phyloP scores from a whole-genome alignment of 2,329 filamentous ascomycete genomes.

The Penicillium sp. region DNA sequence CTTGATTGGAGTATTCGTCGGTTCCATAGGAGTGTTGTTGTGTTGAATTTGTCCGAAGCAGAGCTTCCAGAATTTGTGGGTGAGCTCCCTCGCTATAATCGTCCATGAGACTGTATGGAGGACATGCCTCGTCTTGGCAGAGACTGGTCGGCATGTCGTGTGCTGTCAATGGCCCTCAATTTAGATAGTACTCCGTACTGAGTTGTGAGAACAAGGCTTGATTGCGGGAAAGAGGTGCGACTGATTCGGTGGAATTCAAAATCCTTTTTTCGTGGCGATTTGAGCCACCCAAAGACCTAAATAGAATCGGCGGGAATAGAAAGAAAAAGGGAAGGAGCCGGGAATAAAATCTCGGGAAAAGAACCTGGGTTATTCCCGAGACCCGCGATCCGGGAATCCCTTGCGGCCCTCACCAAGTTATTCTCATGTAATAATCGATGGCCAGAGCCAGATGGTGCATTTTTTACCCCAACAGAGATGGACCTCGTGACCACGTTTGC shows the following conservation, averaged over 20 bases:
- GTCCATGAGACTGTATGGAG: conserved; percentile 52
- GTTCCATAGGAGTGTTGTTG: conserved; percentile 53
- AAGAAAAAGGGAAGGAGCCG: conserved; percentile 11
- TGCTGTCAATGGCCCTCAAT: background rate
- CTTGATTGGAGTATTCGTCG: conserved; percentile 48
- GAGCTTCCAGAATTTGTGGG: conserved; percentile 51
- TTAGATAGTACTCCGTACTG: background rate
- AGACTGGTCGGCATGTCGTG: conserved; percentile 27
- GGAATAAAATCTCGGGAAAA: conserved; percentile 27
- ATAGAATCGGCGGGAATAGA: conserved; percentile 20
- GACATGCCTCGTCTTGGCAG: conserved; percentile 27
- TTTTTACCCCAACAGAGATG: background rate
- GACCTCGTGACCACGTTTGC: background rate
- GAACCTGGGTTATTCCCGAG: conserved; percentile 26
- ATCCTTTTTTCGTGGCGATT: conserved; percentile 10
- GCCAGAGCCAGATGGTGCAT: conserved; percentile 7
- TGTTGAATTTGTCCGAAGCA: conserved; percentile 47
- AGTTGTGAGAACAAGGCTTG: background rate
- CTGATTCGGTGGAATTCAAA: background rate
- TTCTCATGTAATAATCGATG: conserved; percentile 26
- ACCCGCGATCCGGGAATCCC: conserved; percentile 17
- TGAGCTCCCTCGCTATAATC: conserved; percentile 57
- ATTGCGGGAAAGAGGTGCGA: background rate
- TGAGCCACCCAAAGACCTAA: conserved; percentile 20
- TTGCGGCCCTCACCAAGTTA: conserved; percentile 13